Evolutionary conservation across 2,329 filamentous ascomycete genomes (phyloP), one percentile per base, ranked within the genome.

Genomic region (Xylariaceae sp.): DNA sequence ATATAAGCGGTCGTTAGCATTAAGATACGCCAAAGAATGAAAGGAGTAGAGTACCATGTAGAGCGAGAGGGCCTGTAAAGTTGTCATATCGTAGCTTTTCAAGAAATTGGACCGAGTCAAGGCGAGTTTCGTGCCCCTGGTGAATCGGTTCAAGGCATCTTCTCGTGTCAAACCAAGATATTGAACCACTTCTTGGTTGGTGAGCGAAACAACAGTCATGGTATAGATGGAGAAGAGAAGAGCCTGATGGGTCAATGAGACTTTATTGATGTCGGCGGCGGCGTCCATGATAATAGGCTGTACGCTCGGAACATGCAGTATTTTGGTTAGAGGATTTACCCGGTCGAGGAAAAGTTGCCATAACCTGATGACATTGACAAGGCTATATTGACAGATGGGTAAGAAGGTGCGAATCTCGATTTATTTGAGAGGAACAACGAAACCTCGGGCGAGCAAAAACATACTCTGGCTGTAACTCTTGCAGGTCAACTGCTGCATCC

Each of bases 271-370:
- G 55, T 80, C 71, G 17, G 73, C 68, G 12, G 71, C 75, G 12
- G 80, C 78, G 44, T 80, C 73, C 26, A 81, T 72, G 6, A 85
- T 74, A n/a, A 74, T 72, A 31, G 72, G 70, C 61, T 84, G 78
- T 1, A 83, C 62, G 2, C 78, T 80, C 0, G 82, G 82, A 7
- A 79, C 73, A 64, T 86, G 83, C 8, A 83, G 76, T 14, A 86
- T 63, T 62, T 85, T 86, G 46, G 81, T 76, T 14, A 86, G 67
- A 1, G 83, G 82, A 58, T 86, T 79, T 36, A 86, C 77, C 58
- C 84, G 84, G 8, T 82, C 76, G 0, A 83, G 65, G 56, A 82
- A 85, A 2, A 76, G 68, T 56, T 83, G 78, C 83, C 83, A 86
- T 4, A 86, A 72, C 47, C 74, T 75, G 60, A 83, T 79, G 11